Base-by-base conservation (phyloP, 2,329 filamentous ascomycete genomes). In the Diaporthe capsici region DNA sequence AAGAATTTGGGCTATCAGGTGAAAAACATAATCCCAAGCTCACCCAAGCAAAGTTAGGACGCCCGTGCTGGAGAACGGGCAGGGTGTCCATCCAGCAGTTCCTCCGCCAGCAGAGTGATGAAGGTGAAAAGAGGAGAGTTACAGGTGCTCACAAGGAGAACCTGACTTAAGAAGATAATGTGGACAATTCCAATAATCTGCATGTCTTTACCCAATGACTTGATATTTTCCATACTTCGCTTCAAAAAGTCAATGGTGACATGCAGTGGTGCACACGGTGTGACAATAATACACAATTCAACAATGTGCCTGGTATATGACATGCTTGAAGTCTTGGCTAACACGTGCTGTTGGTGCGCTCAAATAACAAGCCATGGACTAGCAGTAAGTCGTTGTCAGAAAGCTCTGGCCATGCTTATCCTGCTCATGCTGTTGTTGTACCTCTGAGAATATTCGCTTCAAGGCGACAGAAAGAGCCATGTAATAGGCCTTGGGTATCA, bases 101-200 rank as follows among this genome's bases (percentile, higher is more conserved):
- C 63, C 49, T 31, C 13, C 4, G 28, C 25, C n/a, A 42, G 49
- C 34, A 68, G 31, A 39, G 13, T 37, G 15, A 55, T 34, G 49
- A 13, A 39, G 65, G 15, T n/a, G 12, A 55, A 31, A 20, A 53
- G 49, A 28, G 34, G 34, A 37, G 25, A 49, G 42, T 17, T n/a
- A 9, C 28, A 49, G 61, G 42, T n/a, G 25, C 42, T 47, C 61
- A 13, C 25, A 31, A n/a, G 5, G 61, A 70, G 34, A 28, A 15
- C 65, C 65, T 55, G 49, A 4, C 4, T 31, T 31, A 42, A 28
- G 53, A 70, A 67, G 44, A 70, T 55, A 55, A 55, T 70, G 31
- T 28, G 65, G 34, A 70, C 65, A 70, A 55, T 22, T 55, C 47
- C 34, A 67, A 67, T 12, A 55, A 55, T 6, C 65, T 70, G 65